Conservation (phyloP, 331 rosid species). For the Quercus tomentella region DNA sequence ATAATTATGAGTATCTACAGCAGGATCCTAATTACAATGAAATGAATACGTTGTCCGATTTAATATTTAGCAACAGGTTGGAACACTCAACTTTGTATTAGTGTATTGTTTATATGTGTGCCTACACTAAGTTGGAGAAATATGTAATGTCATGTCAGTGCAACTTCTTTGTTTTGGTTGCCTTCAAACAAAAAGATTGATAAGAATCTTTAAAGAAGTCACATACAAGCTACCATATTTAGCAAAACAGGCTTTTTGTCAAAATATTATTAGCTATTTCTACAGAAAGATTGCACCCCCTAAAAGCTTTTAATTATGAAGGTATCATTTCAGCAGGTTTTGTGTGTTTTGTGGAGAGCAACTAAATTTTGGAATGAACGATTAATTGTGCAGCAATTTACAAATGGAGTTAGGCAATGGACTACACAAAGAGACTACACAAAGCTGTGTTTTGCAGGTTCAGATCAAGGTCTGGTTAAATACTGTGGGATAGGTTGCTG, state of each 20-base stretch:
- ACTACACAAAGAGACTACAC: not conserved
- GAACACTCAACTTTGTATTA: not conserved
- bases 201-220: not conserved
- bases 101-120: not conserved
- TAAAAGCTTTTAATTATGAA: not conserved
- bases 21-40: conserved; percentile 9
- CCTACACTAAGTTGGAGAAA: not conserved
- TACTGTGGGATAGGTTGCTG: not conserved
- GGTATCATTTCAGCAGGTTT: not conserved
- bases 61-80: not conserved
- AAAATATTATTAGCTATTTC: not conserved
- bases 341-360: not conserved
- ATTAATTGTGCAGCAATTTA: not conserved
- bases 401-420: not conserved
- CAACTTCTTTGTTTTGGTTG: not conserved
- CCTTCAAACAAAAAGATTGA: not conserved
- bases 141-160: not conserved
- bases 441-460: not conserved
- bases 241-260: not conserved
- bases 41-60: not conserved
- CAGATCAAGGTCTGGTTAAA: not conserved
- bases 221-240: not conserved
- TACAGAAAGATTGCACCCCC: not conserved
- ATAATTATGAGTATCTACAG: conserved; percentile 1
- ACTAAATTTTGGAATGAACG: not conserved